A percentile compares a stretch with the other conserved stretches of the same genome.
These are phyloP conservation scores for Plenodomus tracheiphilus DNA, from an alignment of 2,329 filamentous ascomycete genomes.

Conservation along the genomic window DNA sequence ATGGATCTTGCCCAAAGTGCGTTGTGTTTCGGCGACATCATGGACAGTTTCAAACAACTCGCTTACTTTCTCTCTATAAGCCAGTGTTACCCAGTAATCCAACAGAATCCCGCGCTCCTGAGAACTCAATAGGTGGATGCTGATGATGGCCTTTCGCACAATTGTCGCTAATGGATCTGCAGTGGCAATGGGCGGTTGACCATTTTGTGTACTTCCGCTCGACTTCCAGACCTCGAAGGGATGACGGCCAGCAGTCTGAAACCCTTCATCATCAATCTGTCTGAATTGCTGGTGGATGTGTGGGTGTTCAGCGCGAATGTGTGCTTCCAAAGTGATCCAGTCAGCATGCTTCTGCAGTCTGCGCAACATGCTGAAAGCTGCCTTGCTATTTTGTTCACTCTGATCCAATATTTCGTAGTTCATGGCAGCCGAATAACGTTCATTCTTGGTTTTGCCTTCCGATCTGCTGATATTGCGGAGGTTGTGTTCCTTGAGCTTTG, in stretches of 20 bases:
- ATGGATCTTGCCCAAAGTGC: slow-evolving; percentile 24
- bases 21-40: slow-evolving; percentile 9
- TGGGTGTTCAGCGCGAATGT: slow-evolving; percentile 16
- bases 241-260: slow-evolving; percentile 20
- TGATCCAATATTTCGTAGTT: slow-evolving; percentile 19
- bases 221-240: slow-evolving; percentile 33
- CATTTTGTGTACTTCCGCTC: no score
- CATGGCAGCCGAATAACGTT: slow-evolving; percentile 11
- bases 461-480: slow-evolving; percentile 43
- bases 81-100: slow-evolving; percentile 18
- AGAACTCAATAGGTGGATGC: slow-evolving; percentile 13
- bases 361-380: slow-evolving; percentile 12
- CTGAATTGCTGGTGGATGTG: slow-evolving; percentile 25
- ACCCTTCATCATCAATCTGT: slow-evolving; percentile 18
- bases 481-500: slow-evolving; percentile 55
- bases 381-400: slow-evolving; percentile 4
- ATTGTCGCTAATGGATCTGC: slow-evolving; percentile 2
- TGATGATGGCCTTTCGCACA: slow-evolving; percentile 7
- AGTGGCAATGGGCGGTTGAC: no score
- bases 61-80: slow-evolving; percentile 10
- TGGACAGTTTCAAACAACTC: slow-evolving; percentile 18
- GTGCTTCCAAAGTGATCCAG: slow-evolving; percentile 20
- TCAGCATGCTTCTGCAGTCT: slow-evolving; percentile 7
- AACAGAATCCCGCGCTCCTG: slow-evolving; percentile 16
- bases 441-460: slow-evolving; percentile 24